Base-by-base conservation (phyloP, 331 rosid species). In the Pyracantha coccinea region DNA sequence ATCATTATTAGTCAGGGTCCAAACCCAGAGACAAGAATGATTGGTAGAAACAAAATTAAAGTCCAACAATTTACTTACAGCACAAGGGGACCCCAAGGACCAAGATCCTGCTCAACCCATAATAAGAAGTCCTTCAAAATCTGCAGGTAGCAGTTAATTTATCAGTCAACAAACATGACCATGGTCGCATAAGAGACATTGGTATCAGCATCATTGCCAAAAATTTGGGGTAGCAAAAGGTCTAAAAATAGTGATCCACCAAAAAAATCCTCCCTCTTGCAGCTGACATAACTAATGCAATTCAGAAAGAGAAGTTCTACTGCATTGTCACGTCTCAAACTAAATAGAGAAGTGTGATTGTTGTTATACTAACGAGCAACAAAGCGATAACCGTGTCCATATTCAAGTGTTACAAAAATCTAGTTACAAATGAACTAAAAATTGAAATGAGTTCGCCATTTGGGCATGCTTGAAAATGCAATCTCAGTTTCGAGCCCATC, bases 61-160 rank as follows among this genome's bases (percentile, higher is more conserved):
- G 62, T 25, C 35, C 44, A 19, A 50, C 38, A 64, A 69, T 59
- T 41, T 68, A 89, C 97, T 84, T 81, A 93, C 98, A 93, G 89
- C 83, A 85, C 93, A 72, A 93, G 73, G n/a, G 98, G 98, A 20
- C 98, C 98, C 98, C 98, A 93, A 7, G 85, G 83, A 17, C 98
- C 98, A 79, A 93, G 97, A 89, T 93, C 98, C 16, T 70, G 83
- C 47, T 93, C 80, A 63, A 93, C 97, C 98, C 96, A 91, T 79
- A 88, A 9, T 62, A 93, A 78, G 78, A 93, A 93, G 83, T 91
- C 89, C 97, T 93, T 93, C 91, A 93, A 81, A 68, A 89, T 82
- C 98, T 95, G 91, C 65, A 80, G 59, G 21, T 47, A 47, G 24
- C 33, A 73, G 20, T 58, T 58, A 32, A 11, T 35, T 58, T 16